A percentile compares a stretch with the other conserved stretches of the same genome.
Evolutionary conservation across 169 alveolate genomes (phyloP).

Genomic region (Plasmodium yoelii): DNA sequence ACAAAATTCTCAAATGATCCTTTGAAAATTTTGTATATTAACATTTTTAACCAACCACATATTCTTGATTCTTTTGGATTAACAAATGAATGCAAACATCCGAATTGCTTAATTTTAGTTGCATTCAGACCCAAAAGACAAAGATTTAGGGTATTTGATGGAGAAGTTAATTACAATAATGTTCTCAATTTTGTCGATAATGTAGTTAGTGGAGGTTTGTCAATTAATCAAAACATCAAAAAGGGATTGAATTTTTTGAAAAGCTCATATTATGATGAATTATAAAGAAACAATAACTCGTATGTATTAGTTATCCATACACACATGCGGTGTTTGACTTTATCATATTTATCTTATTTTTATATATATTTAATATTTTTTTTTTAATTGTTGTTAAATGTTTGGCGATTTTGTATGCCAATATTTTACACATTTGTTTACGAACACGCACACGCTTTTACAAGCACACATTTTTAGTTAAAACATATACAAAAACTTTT

Average conservation of each 20-base stretch:
- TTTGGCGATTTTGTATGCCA: too few relatives aligned
- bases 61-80: slow-evolving; percentile 70
- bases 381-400: not conserved
- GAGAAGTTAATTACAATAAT: slow-evolving; percentile 40
- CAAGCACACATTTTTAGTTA: too few relatives aligned
- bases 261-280: slow-evolving; percentile 30
- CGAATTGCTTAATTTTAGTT: slow-evolving; percentile 42
- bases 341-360: not conserved
- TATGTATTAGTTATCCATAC: not conserved
- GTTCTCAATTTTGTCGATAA: slow-evolving; percentile 53
- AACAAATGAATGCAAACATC: slow-evolving; percentile 13
- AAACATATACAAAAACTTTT: too few relatives aligned
- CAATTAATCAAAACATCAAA: slow-evolving; percentile 37
- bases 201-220: slow-evolving; percentile 67
- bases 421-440: too few relatives aligned
- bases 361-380: not conserved
- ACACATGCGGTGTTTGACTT: not conserved
- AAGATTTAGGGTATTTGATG: slow-evolving; percentile 39
- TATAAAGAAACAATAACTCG: not conserved
- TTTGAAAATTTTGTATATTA: slow-evolving; percentile 79
- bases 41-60: slow-evolving; percentile 66
- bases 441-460: too few relatives aligned
- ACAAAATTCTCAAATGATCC: slow-evolving; percentile 82
- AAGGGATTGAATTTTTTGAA: slow-evolving; percentile 22
- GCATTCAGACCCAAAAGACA: slow-evolving; percentile 74